Base-by-base conservation (phyloP, 305 asterid genomes). In the Plantago coronopus region DNA sequence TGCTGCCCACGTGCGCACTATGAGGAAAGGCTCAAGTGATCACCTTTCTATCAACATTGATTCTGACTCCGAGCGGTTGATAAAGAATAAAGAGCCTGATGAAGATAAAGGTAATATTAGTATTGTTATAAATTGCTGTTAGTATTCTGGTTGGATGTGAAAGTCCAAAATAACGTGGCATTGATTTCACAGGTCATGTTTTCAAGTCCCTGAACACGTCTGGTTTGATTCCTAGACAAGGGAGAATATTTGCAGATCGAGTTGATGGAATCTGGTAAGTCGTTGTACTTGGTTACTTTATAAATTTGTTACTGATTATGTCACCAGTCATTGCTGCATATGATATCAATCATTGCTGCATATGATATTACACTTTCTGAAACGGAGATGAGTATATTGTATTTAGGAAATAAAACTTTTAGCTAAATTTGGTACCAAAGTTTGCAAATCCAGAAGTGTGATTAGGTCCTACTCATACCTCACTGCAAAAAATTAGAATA, bases 201-300 rank as follows among this genome's bases (percentile, higher is more conserved):
- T 94, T 94, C 66, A 94, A 89, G 81, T 86, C 99, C 25, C 80
- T 94, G 62, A 80, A 66, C 74, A 81, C 90, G 23, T 76, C 97
- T 17, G 96, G 97, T 66, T 78, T 94, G 63, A 67, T 94, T 76
- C 99, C 99, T 47, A 82, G 83, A 77, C 99, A 85, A 76, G 99
- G 97, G 59, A 89, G 84, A 81, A 72, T 76, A 72, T 67, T 79
- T 77, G 99, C 97, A 16, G 97, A 94, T 59, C 81, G 95, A 71
- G 64, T 89, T 57, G 99, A 94, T 72, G 97, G 97, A 72, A 78
- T 89, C 57, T 94, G 99, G 99, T 94, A 83, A 72, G 65, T 46
- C 67, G 62, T 76, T 70, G 17, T 17, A 15, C 29, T 42, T 56
- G 40, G 6, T 34, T 55, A 17, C 40, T 17, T 17, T 45, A 19